Base-by-base conservation (phyloP, 2,329 filamentous ascomycete genomes). In the Pseudocercospora eumusae region DNA sequence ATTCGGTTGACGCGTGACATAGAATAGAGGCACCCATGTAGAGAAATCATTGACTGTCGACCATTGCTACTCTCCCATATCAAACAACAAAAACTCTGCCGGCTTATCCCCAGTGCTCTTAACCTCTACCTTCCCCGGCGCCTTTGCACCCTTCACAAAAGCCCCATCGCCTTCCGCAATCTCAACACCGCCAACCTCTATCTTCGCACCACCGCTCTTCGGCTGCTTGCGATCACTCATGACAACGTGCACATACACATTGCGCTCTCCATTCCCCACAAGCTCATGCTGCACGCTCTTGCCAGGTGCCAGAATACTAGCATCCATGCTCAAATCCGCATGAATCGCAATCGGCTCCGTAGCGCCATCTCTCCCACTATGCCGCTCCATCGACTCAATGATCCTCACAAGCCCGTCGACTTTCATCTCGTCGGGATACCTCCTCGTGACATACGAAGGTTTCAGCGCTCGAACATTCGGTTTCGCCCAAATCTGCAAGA, bases 401-500 rank as follows among this genome's bases (percentile, higher is more conserved):
- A 96, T 92, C 21, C 85, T 82, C 21, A 93, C 84, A 67, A 96
- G 88, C 15, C 76, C 84, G 70, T 87, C 82, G 62, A 83, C 81
- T 82, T 96, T 96, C 64, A 84, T 82, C 61, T 86, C 88, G 53
- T 96, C 91, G 55, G 80, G 77, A 69, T 92, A 96, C 65, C 85
- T 84, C 63, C 81, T 82, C 4, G 90, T 95, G 75, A 92, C 89
- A 74, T 96, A 96, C 42, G 84, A 82, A 1, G 92, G 92, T 52
- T 82, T 82, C 53, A 96, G 81, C 0, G 90, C 88, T 21, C 82
- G 78, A 75, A 86, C 87, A 84, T 91, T 93, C 0, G 91, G 91
- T 55, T 91, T 80, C 0, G 88, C 91, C 92, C 91, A 96, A 70
- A 96, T 96, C 77, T 96, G 92, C 33, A 96, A 79, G 73, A 96